A percentile compares a stretch with the other conserved stretches of the same genome.
These are phyloP conservation scores for Heliamphora pulchella DNA, from an alignment of 179 eudicot species.

Conservation along the genomic window DNA sequence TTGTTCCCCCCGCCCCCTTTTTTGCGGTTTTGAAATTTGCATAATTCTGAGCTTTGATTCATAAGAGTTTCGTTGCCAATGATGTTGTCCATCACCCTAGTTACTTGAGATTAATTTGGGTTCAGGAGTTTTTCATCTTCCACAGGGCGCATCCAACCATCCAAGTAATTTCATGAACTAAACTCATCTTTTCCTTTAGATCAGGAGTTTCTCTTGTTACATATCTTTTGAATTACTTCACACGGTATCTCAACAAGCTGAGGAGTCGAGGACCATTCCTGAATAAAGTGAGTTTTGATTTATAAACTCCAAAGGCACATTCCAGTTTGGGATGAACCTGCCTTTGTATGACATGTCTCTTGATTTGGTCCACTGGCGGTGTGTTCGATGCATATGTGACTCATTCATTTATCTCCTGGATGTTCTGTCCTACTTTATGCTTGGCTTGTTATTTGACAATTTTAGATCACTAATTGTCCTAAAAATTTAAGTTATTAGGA, in stretches of 20 bases:
- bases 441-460: background rate
- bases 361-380: background rate
- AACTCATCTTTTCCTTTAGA: background rate
- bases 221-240: background rate
- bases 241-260: background rate
- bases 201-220: background rate
- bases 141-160: background rate
- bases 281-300: background rate
- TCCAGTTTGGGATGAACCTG: background rate
- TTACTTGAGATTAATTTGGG: background rate
- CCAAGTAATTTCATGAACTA: background rate
- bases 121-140: background rate
- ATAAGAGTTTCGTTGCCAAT: background rate
- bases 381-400: background rate
- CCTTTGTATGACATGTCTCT: background rate
- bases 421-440: background rate
- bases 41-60: background rate
- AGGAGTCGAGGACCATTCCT: background rate
- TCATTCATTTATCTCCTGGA: background rate
- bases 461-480: too few species aligned
- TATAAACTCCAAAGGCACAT: background rate
- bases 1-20: too few species aligned
- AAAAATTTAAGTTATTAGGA: too few species aligned
- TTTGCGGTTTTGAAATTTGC: background rate
- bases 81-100: background rate